These are phyloP conservation scores for Eruca vesicaria DNA, from an alignment of 441 rosid genomes.

Conservation along the genomic window DNA sequence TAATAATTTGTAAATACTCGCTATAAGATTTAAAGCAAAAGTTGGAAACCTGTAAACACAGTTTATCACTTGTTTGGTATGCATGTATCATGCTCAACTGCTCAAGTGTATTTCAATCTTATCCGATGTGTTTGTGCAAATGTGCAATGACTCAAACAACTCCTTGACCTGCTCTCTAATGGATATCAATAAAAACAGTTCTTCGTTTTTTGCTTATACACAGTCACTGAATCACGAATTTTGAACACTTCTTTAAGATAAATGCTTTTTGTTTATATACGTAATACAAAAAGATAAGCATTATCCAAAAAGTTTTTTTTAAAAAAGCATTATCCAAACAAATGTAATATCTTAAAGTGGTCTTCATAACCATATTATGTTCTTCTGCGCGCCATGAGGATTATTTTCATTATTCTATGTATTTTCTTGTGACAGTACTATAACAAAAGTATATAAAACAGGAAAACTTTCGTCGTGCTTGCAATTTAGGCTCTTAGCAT, in stretches of 20 bases:
- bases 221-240: background rate
- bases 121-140: background rate
- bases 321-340: background rate
- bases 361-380: background rate
- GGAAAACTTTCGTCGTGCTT: constrained; percentile 19
- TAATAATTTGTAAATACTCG: too few relatives aligned
- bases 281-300: constrained; percentile 1
- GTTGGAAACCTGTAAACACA: too few relatives aligned
- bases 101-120: background rate
- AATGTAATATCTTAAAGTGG: constrained; percentile 1
- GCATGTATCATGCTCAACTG: background rate
- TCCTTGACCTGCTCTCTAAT: constrained; percentile 5
- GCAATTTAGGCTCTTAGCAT: background rate
- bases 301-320: too few relatives aligned
- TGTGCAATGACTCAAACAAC: constrained; percentile 6
- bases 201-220: background rate
- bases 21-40: too few relatives aligned
- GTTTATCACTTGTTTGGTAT: background rate
- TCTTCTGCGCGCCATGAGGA: background rate
- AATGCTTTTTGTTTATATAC: background rate
- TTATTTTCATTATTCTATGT: background rate
- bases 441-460: background rate
- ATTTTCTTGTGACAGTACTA: background rate
- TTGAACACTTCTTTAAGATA: constrained; percentile 2
- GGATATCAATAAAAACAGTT: background rate